phyloP scores from a whole-genome alignment of 2,329 filamentous ascomycete genomes.

The Cladosporium sp. region DNA sequence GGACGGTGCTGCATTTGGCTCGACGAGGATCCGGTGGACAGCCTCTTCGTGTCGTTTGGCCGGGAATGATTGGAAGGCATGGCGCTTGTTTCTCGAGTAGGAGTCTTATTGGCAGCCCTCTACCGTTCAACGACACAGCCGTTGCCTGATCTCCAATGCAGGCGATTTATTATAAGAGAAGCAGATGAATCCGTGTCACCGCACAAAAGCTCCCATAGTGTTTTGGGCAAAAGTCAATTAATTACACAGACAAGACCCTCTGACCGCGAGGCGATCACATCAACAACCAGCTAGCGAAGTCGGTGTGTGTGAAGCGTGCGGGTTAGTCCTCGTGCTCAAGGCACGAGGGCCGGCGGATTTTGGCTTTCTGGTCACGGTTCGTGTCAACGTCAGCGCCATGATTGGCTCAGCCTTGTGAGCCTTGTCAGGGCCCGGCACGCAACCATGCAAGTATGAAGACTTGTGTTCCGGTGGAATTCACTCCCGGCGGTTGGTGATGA shows the following conservation, averaged over 20 bases:
- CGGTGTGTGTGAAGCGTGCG: neutral
- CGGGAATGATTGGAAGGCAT: conserved; percentile 10
- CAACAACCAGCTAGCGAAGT: neutral
- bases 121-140: neutral
- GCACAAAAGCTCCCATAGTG: neutral
- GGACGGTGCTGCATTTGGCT: conserved; percentile 29
- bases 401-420: neutral
- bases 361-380: neutral
- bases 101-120: neutral
- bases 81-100: neutral
- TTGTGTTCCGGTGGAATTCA: neutral
- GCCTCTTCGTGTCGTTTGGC: neutral
- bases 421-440: neutral
- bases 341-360: conserved; percentile 7
- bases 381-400: conserved; percentile 2
- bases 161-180: neutral
- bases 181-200: neutral
- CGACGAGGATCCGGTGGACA: neutral
- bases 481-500: neutral
- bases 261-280: neutral
- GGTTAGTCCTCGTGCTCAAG: conserved; percentile 6
- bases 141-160: conserved; percentile 2
- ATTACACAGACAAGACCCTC: neutral
- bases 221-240: neutral
- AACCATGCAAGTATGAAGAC: neutral